Evolutionary conservation across 768 basidiomycete genomes (phyloP).

Genomic region (Lactarius sanguifluus): DNA sequence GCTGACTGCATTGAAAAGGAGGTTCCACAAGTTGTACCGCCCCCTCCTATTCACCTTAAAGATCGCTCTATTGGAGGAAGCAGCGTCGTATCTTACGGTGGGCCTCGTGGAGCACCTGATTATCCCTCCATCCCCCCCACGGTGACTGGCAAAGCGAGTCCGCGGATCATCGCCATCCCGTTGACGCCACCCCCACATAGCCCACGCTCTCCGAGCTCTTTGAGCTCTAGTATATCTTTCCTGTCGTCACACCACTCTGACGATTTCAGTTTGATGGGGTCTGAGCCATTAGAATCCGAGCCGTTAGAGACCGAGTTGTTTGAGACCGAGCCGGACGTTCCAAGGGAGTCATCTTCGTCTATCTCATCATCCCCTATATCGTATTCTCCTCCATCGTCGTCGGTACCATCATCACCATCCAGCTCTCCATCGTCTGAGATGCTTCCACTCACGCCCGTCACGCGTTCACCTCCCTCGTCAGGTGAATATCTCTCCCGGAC

Average conservation of each 20-base stretch:
- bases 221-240: constrained; percentile 43
- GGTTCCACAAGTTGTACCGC: constrained; percentile 4
- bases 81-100: constrained; percentile 38
- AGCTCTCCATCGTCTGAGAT: constrained; percentile 18
- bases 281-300: constrained; percentile 33
- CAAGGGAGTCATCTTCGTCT: constrained; percentile 18
- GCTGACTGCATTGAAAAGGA: constrained; percentile 33
- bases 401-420: constrained; percentile 37
- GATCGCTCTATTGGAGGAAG: constrained; percentile 34
- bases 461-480: constrained; percentile 29
- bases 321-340: constrained; percentile 36
- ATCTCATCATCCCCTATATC: constrained; percentile 18
- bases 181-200: constrained; percentile 47
- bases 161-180: constrained; percentile 34
- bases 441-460: constrained; percentile 22
- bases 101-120: constrained; percentile 29
- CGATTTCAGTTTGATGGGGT: constrained; percentile 50
- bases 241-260: constrained; percentile 73
- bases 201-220: constrained; percentile 43
- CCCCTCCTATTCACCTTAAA: constrained; percentile 10
- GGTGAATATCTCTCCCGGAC: constrained; percentile 43
- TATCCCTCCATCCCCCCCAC: constrained; percentile 17
- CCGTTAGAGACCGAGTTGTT: constrained; percentile 39
- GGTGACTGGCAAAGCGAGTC: constrained; percentile 15
- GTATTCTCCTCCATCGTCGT: constrained; percentile 41